Evolutionary conservation across 345 rosid species (phyloP).

Genomic region (Combretum micranthum): DNA sequence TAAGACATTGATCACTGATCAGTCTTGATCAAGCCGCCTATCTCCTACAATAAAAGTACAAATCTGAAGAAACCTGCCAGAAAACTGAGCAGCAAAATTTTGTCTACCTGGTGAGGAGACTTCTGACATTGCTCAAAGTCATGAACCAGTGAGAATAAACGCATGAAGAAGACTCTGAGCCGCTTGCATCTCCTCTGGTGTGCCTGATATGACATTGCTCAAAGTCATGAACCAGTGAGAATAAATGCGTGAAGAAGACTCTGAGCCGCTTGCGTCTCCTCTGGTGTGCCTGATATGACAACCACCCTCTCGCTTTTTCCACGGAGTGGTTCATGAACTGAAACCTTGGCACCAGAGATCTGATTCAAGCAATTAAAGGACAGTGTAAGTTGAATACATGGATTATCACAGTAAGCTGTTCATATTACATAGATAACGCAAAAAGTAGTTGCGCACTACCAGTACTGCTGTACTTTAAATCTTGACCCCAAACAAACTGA

Average conservation of each 20-base stretch:
- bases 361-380: slow-evolving; percentile 33
- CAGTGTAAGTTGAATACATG: slow-evolving; percentile 19
- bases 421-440: neutral
- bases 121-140: neutral
- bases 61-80: too few species aligned
- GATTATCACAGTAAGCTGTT: slow-evolving; percentile 7
- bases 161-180: slow-evolving; percentile 98
- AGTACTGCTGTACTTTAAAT: too few species aligned
- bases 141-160: slow-evolving; percentile 72
- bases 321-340: slow-evolving; percentile 64
- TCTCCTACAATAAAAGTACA: too few species aligned
- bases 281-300: slow-evolving; percentile 92
- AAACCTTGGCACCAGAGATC: slow-evolving; percentile 96
- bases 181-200: slow-evolving; percentile 90
- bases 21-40: too few species aligned
- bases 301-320: slow-evolving; percentile 77
- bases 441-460: too few species aligned
- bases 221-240: slow-evolving; percentile 49
- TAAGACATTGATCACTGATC: too few species aligned
- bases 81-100: too few species aligned
- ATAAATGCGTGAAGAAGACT: slow-evolving; percentile 94
- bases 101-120: too few species aligned
- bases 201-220: slow-evolving; percentile 30
- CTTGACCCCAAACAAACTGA: too few species aligned
- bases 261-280: slow-evolving; percentile 93